Conservation (phyloP, 2,329 filamentous ascomycete species). For the Penicillium sp. region DNA sequence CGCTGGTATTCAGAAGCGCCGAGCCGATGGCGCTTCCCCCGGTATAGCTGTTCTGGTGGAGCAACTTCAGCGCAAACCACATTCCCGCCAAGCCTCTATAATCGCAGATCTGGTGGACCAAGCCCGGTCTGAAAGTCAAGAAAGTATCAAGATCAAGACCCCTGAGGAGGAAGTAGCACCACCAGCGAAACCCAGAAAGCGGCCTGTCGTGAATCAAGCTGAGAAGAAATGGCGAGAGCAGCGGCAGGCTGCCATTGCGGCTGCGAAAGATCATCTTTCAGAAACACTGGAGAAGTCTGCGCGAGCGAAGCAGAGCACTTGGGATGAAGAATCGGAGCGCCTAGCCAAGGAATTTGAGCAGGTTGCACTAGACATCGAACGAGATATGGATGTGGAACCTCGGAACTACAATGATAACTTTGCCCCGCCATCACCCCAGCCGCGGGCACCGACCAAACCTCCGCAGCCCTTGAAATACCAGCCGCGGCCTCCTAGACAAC, state of each 20-base stretch:
- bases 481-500: constrained; percentile 36
- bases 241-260: constrained; percentile 32
- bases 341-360: constrained; percentile 44
- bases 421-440: constrained; percentile 2
- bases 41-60: constrained; percentile 42
- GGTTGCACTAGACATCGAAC: constrained; percentile 44
- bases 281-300: constrained; percentile 39
- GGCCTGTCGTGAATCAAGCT: constrained; percentile 42
- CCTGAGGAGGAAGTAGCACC: constrained; percentile 6
- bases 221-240: constrained; percentile 41
- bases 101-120: constrained; percentile 30
- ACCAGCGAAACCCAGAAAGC: constrained; percentile 32
- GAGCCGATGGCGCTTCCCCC: constrained; percentile 22
- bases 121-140: constrained; percentile 5
- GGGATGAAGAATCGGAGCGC: constrained; percentile 45
- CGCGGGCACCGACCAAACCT: constrained; percentile 9
- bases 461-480: constrained; percentile 38
- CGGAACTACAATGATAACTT: constrained; percentile 1
- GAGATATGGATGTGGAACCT: constrained; percentile 28
- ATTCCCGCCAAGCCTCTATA: constrained; percentile 35
- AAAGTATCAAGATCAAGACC: constrained; percentile 2
- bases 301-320: constrained; percentile 37
- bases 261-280: constrained; percentile 36
- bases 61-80: constrained; percentile 34
- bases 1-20: constrained; percentile 39